These are phyloP conservation scores for Echria macrotheca DNA, from an alignment of 495 filamentous ascomycete species.

Conservation along the genomic window DNA sequence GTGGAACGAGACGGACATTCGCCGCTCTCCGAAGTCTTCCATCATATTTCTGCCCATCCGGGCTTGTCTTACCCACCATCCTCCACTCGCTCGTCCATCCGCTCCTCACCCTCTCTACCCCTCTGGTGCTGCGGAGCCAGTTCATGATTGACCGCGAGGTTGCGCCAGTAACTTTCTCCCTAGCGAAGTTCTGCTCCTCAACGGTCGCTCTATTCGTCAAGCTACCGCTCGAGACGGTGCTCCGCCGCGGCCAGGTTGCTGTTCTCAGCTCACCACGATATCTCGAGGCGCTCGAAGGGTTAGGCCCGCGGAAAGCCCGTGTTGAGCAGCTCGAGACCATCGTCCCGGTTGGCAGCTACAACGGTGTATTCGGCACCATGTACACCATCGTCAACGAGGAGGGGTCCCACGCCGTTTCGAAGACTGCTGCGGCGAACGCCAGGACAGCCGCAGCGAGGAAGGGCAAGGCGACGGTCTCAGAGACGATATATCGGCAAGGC, in stretches of 20 bases:
- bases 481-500: constrained; percentile 55
- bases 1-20: constrained; percentile 66
- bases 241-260: constrained; percentile 78
- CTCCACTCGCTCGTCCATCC: constrained; percentile 80
- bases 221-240: constrained; percentile 85
- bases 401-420: constrained; percentile 45
- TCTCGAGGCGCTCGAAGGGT: constrained; percentile 35
- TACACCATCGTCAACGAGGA: constrained; percentile 83
- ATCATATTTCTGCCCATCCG: constrained; percentile 63
- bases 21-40: constrained; percentile 70
- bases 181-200: constrained; percentile 71
- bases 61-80: constrained; percentile 73
- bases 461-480: constrained; percentile 30
- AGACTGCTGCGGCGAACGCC: constrained; percentile 18
- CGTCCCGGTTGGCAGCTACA: constrained; percentile 67
- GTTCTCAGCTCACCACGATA: constrained; percentile 45
- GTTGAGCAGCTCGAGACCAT: constrained; percentile 55
- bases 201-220: constrained; percentile 75
- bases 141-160: constrained; percentile 74
- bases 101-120: constrained; percentile 70
- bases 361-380: constrained; percentile 80
- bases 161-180: constrained; percentile 71
- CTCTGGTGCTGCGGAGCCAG: constrained; percentile 72
- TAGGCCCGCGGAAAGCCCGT: constrained; percentile 15
- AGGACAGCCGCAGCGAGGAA: constrained; percentile 20